A percentile compares a stretch with the other conserved stretches of the same genome.
Conservation (phyloP, 441 rosid genomes). For the Monsonia emarginata region DNA sequence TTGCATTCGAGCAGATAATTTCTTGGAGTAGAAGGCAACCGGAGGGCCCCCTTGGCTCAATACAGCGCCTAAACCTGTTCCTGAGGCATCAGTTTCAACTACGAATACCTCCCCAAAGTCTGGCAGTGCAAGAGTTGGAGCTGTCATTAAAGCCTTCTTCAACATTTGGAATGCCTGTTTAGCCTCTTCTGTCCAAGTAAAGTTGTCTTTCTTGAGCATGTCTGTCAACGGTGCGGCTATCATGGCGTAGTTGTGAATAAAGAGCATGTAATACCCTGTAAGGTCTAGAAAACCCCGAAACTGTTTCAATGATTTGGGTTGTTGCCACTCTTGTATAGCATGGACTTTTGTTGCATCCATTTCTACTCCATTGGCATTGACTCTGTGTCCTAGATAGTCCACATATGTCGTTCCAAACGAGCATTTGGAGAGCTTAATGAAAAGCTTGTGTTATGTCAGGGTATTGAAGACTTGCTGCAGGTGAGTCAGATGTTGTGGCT, state of each 20-base stretch:
- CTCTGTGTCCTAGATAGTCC: not conserved
- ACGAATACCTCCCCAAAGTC: too few relatives aligned
- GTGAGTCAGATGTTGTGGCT: too few relatives aligned
- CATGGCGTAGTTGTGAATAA: not conserved
- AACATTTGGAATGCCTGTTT: not conserved
- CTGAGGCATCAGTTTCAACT: too few relatives aligned
- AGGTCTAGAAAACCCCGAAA: not conserved
- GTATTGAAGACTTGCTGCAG: too few relatives aligned
- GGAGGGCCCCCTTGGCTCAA: too few relatives aligned
- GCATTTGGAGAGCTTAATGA: not conserved
- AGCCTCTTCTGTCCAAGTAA: not conserved
- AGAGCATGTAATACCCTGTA: too few relatives aligned
- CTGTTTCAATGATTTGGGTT: not conserved
- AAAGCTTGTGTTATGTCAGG: too few relatives aligned
- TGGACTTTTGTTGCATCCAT: not conserved
- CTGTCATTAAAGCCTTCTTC: not conserved
- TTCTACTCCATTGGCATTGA: not conserved
- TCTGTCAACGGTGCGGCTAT: not conserved
- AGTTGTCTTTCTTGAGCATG: not conserved
- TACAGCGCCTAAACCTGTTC: too few relatives aligned
- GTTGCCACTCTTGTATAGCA: not conserved
- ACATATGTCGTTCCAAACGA: not conserved
- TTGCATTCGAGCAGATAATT: not conserved
- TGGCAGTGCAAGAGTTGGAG: too few relatives aligned
- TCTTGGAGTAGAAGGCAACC: not conserved